A percentile compares a stretch with the other conserved stretches of the same genome.
Evolutionary conservation across 306 rosid species (phyloP).

Genomic region (Acacia melanoxylon): DNA sequence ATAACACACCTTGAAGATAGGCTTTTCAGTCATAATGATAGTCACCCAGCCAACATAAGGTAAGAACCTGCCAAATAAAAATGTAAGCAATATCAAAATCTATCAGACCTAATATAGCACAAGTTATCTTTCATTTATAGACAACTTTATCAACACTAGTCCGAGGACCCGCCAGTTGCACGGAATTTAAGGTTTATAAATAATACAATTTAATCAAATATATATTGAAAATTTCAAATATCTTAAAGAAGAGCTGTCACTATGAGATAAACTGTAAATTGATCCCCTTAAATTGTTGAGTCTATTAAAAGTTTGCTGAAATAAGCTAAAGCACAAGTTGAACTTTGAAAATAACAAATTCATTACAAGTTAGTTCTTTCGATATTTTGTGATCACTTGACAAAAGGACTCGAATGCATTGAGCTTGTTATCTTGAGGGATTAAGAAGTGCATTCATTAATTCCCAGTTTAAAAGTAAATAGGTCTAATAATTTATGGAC

Average conservation of each 20-base stretch:
- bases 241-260: not conserved
- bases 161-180: not conserved
- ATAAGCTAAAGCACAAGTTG: not conserved
- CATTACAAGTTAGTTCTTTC: not conserved
- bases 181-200: not conserved
- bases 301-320: not conserved
- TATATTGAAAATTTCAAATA: not conserved
- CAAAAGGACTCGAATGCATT: not conserved
- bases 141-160: not conserved
- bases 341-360: not conserved
- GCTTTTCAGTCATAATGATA: constrained; percentile 72
- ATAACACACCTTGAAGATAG: constrained; percentile 59
- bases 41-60: constrained; percentile 80
- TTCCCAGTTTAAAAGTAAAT: not conserved
- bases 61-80: constrained; percentile 50
- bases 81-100: not conserved
- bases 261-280: not conserved
- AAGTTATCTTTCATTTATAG: not conserved
- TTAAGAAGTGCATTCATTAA: not conserved
- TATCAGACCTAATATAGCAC: not conserved
- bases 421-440: not conserved
- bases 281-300: not conserved
- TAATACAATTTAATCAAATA: not conserved
- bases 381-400: not conserved
- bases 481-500: not conserved